Conservation (phyloP, 2,329 filamentous ascomycete species). For the Mycocentrospora acerina region DNA sequence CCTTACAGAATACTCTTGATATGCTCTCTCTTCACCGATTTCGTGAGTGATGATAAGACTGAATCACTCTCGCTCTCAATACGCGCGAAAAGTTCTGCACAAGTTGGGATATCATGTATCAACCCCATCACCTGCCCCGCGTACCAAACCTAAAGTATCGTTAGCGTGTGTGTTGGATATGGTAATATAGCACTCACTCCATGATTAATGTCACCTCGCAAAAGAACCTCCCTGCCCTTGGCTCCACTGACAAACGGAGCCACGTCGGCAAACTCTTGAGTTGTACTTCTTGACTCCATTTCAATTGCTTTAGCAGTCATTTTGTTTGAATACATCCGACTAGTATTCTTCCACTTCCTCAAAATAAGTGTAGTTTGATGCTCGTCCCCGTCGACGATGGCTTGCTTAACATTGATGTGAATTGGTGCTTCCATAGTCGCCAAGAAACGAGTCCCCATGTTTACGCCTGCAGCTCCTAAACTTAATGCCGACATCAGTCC, state of each 20-base stretch:
- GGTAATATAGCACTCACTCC: too few species aligned
- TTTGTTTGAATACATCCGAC: conserved; percentile 84
- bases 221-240: too few species aligned
- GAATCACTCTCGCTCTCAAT: too few species aligned
- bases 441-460: conserved; percentile 98
- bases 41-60: too few species aligned
- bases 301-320: conserved; percentile 75
- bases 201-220: too few species aligned
- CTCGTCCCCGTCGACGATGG: conserved; percentile 83
- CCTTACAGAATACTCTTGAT: too few species aligned
- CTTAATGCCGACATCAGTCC: conserved; percentile 85
- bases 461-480: conserved; percentile 86
- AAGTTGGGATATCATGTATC: too few species aligned
- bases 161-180: too few species aligned
- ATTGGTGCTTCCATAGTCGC: conserved; percentile 88
- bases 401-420: conserved; percentile 86
- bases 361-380: conserved; percentile 85
- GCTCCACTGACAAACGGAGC: conserved; percentile 77
- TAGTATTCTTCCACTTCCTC: conserved; percentile 87
- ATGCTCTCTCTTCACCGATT: too few species aligned
- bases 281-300: conserved; percentile 77
- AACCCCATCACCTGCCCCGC: too few species aligned
- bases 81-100: too few species aligned
- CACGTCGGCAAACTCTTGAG: conserved; percentile 84
- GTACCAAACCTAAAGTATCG: too few species aligned